A percentile compares a stretch with the other conserved stretches of the same genome.
phyloP scores from a whole-genome alignment of 2,329 filamentous ascomycete species.

The Pseudopithomyces chartarum region DNA sequence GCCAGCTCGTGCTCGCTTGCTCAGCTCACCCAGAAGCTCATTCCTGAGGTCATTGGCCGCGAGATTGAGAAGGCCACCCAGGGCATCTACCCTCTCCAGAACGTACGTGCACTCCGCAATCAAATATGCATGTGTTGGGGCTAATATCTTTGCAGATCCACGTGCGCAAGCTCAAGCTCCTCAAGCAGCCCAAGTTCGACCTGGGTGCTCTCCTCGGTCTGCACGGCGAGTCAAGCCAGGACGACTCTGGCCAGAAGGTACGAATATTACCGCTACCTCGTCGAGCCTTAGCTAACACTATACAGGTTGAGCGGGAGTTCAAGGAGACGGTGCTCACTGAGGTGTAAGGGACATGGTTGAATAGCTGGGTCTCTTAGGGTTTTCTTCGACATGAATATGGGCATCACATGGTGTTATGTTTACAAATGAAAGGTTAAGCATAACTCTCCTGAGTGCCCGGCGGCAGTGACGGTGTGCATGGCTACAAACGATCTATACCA shows the following conservation, averaged over 20 bases:
- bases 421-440: constrained; percentile 47
- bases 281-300: constrained; percentile 11
- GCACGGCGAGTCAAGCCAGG: constrained; percentile 94
- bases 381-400: constrained; percentile 47
- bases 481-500: constrained; percentile 34
- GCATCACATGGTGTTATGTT: constrained; percentile 52
- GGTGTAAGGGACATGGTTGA: constrained; percentile 70
- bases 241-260: constrained; percentile 97
- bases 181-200: constrained; percentile 99
- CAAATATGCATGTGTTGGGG: constrained; percentile 18
- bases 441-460: constrained; percentile 39
- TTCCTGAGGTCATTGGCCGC: constrained; percentile 98
- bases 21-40: constrained; percentile 97
- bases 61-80: constrained; percentile 99
- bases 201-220: constrained; percentile 93
- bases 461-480: constrained; percentile 44
- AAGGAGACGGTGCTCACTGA: constrained; percentile 95
- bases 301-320: constrained; percentile 83
- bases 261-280: neutral
- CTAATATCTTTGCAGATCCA: constrained; percentile 71
- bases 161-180: constrained; percentile 99
- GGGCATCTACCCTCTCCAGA: constrained; percentile 99
- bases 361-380: constrained; percentile 44
- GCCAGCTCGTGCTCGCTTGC: constrained; percentile 91
- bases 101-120: constrained; percentile 64